Conservation (phyloP, 768 basidiomycete species). For the Serendipita vermifera region DNA sequence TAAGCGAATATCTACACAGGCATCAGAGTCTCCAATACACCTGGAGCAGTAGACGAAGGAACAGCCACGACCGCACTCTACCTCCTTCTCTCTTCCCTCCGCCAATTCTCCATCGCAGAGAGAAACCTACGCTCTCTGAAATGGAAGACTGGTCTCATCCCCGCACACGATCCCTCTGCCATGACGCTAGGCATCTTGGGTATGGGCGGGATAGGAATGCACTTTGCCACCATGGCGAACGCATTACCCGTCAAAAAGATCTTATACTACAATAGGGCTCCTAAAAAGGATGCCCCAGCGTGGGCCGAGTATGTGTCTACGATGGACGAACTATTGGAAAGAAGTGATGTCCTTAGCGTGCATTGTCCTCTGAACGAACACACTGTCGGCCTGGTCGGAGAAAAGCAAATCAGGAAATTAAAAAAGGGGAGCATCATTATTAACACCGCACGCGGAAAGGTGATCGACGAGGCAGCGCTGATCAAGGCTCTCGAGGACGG, state of each 20-base stretch:
- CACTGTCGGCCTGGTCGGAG: conserved; percentile 61
- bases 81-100: conserved; percentile 62
- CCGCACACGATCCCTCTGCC: conserved; percentile 50
- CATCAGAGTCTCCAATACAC: conserved; percentile 76
- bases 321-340: conserved; percentile 45
- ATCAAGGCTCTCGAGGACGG: conserved; percentile 75
- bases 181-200: conserved; percentile 63
- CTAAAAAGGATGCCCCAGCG: conserved; percentile 42
- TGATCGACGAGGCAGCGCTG: conserved; percentile 79
- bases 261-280: conserved; percentile 56
- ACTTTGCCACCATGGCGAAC: conserved; percentile 54
- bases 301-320: conserved; percentile 66
- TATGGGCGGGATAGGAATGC: conserved; percentile 62
- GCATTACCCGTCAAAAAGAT: conserved; percentile 84
- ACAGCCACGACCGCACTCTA: conserved; percentile 83
- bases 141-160: conserved; percentile 46
- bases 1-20: conserved; percentile 28
- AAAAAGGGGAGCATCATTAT: conserved; percentile 68
- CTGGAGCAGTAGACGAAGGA: conserved; percentile 79
- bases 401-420: conserved; percentile 61
- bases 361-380: conserved; percentile 68
- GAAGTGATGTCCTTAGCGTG: conserved; percentile 73
- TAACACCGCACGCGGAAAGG: conserved; percentile 84
- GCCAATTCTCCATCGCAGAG: conserved; percentile 59
- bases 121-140: conserved; percentile 31